Base-by-base conservation (phyloP, 1,139 yeast species). In the Pichia kudriavzevii region DNA sequence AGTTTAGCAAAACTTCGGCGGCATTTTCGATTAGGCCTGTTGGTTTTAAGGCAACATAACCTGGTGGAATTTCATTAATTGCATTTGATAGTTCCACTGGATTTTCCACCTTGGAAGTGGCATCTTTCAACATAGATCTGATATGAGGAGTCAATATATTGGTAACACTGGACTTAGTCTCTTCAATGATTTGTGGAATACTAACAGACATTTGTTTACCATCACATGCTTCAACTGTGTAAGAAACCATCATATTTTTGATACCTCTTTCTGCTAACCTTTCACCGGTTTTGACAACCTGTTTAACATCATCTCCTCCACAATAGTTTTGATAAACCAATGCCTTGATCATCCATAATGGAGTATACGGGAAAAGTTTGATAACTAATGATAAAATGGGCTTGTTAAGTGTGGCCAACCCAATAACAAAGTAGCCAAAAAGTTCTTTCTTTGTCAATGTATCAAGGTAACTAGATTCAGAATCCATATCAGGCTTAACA, bases 191-290 rank as follows among this genome's bases (percentile, higher is more conserved):
- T 48, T 66, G 69, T 31, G 72, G 61, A 30, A 85, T 79, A 55
- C 73, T 77, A 41, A 82, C 69, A 45, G 73, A 69, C 44, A 67
- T 66, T 13, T 60, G 59, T 42, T 67, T 69, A 22, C 94, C 95
- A 47, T 84, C 85, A 40, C 95, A 79, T 38, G 93, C 95, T 61
- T 91, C 98, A 37, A 87, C 87, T 14, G 96, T 85, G 59, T 87
- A 75, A 4, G 93, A 79, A 26, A 88, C 67, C 95, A 91, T 87
- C 94, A 87, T 84, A 64, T 88, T 88, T 48, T 83, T 75, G 53
- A 87, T 81, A 11, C 94, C 94, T 43, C 94, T 69, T 39, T 69
- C 59, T 39, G 74, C 66, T 46, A 91, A 67, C 42, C 75, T 65
- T 35, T 66, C 63, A 37, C 94, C 95, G 5, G 94, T 80, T 35